These are phyloP conservation scores for Aspergillus ochraceus DNA, from an alignment of 2,329 filamentous ascomycete species.

Conservation along the genomic window DNA sequence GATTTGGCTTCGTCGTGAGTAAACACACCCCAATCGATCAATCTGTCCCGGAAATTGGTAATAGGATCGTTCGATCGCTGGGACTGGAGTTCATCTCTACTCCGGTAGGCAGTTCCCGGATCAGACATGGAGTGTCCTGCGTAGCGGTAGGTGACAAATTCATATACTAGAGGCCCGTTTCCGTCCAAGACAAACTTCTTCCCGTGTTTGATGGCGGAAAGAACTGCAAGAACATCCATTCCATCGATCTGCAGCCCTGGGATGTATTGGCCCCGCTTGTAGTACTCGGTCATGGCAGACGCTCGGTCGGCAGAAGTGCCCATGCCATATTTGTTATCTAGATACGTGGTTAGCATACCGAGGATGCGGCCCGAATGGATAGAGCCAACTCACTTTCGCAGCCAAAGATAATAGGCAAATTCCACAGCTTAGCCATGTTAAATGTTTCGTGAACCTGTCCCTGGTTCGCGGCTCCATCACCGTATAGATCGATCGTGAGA, in stretches of 20 bases:
- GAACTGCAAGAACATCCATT: slow-evolving; percentile 96
- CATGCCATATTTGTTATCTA: slow-evolving; percentile 99
- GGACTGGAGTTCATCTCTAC: slow-evolving; percentile 98
- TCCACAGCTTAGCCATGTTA: slow-evolving; percentile 99
- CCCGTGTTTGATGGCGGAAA: slow-evolving; percentile 86
- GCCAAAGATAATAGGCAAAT: slow-evolving; percentile 86
- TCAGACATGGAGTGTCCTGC: slow-evolving; percentile 99
- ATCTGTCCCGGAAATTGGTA: slow-evolving; percentile 90
- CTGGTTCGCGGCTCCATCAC: slow-evolving; percentile 96
- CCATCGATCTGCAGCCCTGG: slow-evolving; percentile 97
- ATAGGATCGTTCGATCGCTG: slow-evolving; percentile 90
- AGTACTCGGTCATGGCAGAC: slow-evolving; percentile 94
- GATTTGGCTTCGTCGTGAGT: slow-evolving; percentile 89
- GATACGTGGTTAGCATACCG: slow-evolving; percentile 2
- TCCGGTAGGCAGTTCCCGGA: slow-evolving; percentile 95
- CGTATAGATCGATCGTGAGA: slow-evolving; percentile 82
- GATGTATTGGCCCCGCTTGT: slow-evolving; percentile 99
- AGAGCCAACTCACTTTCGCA: slow-evolving; percentile 81
- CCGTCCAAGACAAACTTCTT: slow-evolving; percentile 78
- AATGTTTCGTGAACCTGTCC: slow-evolving; percentile 98
- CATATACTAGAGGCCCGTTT: slow-evolving; percentile 88
- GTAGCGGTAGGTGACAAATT: slow-evolving; percentile 98
- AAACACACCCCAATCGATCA: slow-evolving; percentile 86
- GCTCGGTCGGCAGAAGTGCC: slow-evolving; percentile 89
- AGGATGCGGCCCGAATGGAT: neutral